These are phyloP conservation scores for Ophiostoma australiae DNA, from an alignment of 2,329 filamentous ascomycete genomes.

Conservation along the genomic window DNA sequence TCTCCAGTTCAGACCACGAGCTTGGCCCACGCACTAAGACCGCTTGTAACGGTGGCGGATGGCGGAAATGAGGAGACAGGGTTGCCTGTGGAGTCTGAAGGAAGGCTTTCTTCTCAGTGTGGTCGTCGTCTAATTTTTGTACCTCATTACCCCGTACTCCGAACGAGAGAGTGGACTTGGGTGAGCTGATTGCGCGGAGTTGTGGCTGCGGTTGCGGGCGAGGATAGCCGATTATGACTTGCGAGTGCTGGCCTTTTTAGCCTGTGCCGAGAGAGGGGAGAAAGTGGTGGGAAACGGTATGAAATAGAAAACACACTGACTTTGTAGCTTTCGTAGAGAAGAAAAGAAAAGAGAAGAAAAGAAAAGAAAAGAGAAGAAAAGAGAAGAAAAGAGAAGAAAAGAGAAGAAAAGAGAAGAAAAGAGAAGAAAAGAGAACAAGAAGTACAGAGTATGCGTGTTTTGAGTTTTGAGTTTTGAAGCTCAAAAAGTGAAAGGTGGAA, in stretches of 20 bases:
- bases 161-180: neutral
- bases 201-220: no score
- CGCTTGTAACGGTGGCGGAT: constrained; percentile 22
- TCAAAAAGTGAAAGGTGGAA: no score
- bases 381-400: no score
- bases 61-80: constrained; percentile 24
- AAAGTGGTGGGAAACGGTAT: neutral
- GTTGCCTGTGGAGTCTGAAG: constrained; percentile 15
- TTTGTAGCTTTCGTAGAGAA: neutral
- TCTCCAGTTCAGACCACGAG: constrained; percentile 7
- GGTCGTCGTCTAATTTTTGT: neutral
- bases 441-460: no score
- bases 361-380: no score
- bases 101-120: constrained; percentile 12
- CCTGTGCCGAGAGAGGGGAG: neutral
- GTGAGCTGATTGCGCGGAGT: neutral
- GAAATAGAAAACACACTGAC: neutral
- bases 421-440: no score
- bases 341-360: no score
- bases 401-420: no score
- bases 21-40: constrained; percentile 20
- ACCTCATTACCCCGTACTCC: neutral
- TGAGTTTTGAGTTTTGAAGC: no score
- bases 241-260: neutral
- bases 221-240: neutral